These are phyloP conservation scores for Fusarium virguliforme DNA, from an alignment of 2,329 filamentous ascomycete genomes.

Conservation along the genomic window DNA sequence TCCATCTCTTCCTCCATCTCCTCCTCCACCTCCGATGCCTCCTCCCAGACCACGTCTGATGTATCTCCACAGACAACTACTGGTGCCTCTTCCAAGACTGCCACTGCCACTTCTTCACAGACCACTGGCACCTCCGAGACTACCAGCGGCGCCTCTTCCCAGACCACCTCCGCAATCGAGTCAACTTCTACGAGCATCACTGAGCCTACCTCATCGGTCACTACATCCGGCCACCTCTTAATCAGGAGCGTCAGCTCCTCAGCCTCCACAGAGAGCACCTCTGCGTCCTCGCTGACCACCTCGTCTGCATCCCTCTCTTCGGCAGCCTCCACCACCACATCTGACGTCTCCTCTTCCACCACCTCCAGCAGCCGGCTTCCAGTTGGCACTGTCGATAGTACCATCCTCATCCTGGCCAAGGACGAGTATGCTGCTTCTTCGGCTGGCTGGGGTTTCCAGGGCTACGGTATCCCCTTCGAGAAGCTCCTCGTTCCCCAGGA, in stretches of 20 bases:
- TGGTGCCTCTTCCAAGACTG: not conserved
- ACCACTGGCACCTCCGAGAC: not conserved
- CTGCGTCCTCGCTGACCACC: not conserved
- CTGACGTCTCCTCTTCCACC: not conserved
- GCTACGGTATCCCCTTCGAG: conserved; percentile 37
- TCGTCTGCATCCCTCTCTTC: not conserved
- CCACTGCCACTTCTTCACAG: not conserved
- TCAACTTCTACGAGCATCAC: not conserved
- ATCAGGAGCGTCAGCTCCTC: not conserved
- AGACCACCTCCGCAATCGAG: not conserved
- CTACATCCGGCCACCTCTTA: not conserved
- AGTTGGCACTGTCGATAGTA: conserved; percentile 3
- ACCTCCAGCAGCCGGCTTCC: conserved; percentile 12
- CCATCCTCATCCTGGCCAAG: conserved; percentile 6
- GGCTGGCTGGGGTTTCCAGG: conserved; percentile 28
- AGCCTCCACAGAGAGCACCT: not conserved
- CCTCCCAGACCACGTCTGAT: conserved; percentile 1
- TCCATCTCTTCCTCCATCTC: not conserved
- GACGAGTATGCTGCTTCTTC: conserved; percentile 17
- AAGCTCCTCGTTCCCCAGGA: conserved; percentile 28
- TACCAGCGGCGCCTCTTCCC: not conserved
- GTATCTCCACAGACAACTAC: not conserved
- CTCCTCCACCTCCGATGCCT: not conserved
- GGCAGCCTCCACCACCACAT: not conserved
- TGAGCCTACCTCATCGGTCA: not conserved